Evolutionary conservation across 805 yeast genomes (phyloP), one percentile per base, ranked within the genome.

Genomic region (Clavispora vitiphila): DNA sequence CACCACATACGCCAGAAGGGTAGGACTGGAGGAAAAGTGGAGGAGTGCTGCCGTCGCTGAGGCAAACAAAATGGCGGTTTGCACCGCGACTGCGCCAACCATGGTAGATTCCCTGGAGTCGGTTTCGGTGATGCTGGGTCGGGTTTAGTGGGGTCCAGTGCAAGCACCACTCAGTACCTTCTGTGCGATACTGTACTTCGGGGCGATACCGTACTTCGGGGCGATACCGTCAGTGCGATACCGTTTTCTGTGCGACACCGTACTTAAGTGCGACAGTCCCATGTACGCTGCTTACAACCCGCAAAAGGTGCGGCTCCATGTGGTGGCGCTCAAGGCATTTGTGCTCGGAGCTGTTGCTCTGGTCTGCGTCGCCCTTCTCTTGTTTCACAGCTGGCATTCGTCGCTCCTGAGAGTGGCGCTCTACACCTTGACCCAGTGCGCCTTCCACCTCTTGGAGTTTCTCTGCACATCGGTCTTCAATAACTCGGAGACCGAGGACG

Each of bases 401-500:
- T 16, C 23, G 4, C 10, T 14, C 25, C 6, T 29, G 16, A 41
- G 54, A 15, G 18, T 43, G n/a, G 43, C 50, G 10, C 36, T 46
- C 20, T 46, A 34, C 35, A 43, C 45, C 10, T 15, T 41, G 10
- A 21, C 23, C 57, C 55, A 41, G 23, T 41, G 83, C 3, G 21
- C 72, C 0, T 93, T 91, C 64, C 98, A 93, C 59, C 76, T 86
- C 51, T 58, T 86, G 16, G 99, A 93, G 64, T 93, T 82, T 58
- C 78, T 75, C 54, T 75, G 80, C 30, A 93, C 99, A 0, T 89
- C 96, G 0, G 64, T 68, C 39, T 88, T 71, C 63, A 89, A 91
- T 55, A 71, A 80, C 3, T 60, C 69, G 4, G 80, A 81, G 54
- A 83, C 83, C 1, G 80, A 79, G 32, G 74, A 74, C 41, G 88